phyloP scores from a whole-genome alignment of 2,329 filamentous ascomycete species.

The Colletotrichum liriopes region DNA sequence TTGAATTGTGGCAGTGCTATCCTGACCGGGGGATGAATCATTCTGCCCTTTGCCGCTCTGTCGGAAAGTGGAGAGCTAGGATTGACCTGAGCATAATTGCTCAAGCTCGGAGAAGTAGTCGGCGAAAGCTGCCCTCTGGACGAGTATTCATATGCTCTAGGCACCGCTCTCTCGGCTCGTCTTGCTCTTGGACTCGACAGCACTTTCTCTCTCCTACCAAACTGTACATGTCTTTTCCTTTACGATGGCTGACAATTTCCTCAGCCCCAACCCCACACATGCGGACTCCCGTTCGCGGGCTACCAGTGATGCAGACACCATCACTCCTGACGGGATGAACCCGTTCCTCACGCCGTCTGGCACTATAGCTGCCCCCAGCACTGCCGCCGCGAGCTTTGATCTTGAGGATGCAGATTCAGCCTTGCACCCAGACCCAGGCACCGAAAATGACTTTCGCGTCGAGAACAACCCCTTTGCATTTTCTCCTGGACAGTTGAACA shows the following conservation, averaged over 20 bases:
- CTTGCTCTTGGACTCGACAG: conserved; percentile 38
- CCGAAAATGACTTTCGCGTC: conserved; percentile 76
- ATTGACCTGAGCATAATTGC: conserved; percentile 11
- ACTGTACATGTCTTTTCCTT: conserved; percentile 16
- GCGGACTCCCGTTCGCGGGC: conserved; percentile 34
- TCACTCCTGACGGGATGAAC: conserved; percentile 38
- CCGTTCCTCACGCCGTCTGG: conserved; percentile 46
- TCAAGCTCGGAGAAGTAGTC: conserved; percentile 17
- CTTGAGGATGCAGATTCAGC: conserved; percentile 62
- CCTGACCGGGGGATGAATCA: conserved; percentile 4
- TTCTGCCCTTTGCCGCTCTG: conserved; percentile 4
- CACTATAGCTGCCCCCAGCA: conserved; percentile 35
- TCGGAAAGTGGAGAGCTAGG: conserved; percentile 33
- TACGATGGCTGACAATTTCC: conserved; percentile 35
- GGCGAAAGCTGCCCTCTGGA: conserved; percentile 31
- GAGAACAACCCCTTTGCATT: conserved; percentile 84
- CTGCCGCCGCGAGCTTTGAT: conserved; percentile 31
- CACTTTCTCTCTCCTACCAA: conserved; percentile 24
- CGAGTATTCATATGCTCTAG: conserved; percentile 36
- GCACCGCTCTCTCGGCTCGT: conserved; percentile 35
- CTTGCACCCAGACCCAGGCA: conserved; percentile 78
- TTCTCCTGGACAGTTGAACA: conserved; percentile 80
- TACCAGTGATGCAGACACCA: conserved; percentile 40
- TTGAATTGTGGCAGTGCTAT: conserved; percentile 37
- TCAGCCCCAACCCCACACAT: conserved; percentile 36